Base-by-base conservation (phyloP, 192 early-diverging fungal species). In the Helicostylum pulchrum region DNA sequence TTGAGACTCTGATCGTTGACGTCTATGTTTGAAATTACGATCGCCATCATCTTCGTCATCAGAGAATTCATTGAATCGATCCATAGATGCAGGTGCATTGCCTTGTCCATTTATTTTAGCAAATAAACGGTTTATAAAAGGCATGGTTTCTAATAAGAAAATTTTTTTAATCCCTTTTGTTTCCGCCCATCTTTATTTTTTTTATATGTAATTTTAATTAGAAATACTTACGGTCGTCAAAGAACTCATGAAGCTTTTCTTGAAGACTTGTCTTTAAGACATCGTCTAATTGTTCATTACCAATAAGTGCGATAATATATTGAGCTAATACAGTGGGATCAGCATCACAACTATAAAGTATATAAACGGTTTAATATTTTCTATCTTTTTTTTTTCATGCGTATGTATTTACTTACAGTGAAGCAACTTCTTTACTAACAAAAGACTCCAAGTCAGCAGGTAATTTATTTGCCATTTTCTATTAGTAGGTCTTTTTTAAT, bases 221-320 rank as follows among this genome's bases (percentile, higher is more conserved):
- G n/a, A 36, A 20, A 43, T 23, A 75, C 66, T 43, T 80, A 92
- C 92, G 80, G 67, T 84, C 71, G 56, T 78, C 76, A 59, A 94
- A 72, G 78, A 94, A 94, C 57, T 93, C 92, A 19, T 85, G 84
- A 5, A 94, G 76, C 55, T 93, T 87, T 32, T 81, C 77, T 14
- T 78, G 63, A 54, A 83, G 84, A 2, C 82, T 65, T 15, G 65
- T 61, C 57, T 79, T 83, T n/a, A 93, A 66, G 15, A 85, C 90
- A 2, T 65, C 62, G 11, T 74, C 73, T 7, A 79, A 58, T 47
- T 86, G 80, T 46, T 91, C 84, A 46, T 90, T 87, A 32, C 78
- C 80, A n/a, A 94, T 67, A 15, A 94, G 72, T 3, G 92, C 91
- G 45, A 92, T 71, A 32, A 92, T 83, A 72, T 93, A 94, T 30